A percentile compares a stretch with the other conserved stretches of the same genome.
These are phyloP conservation scores for Exophiala aquamarina DNA, from an alignment of 2,329 filamentous ascomycete genomes.

Conservation along the genomic window DNA sequence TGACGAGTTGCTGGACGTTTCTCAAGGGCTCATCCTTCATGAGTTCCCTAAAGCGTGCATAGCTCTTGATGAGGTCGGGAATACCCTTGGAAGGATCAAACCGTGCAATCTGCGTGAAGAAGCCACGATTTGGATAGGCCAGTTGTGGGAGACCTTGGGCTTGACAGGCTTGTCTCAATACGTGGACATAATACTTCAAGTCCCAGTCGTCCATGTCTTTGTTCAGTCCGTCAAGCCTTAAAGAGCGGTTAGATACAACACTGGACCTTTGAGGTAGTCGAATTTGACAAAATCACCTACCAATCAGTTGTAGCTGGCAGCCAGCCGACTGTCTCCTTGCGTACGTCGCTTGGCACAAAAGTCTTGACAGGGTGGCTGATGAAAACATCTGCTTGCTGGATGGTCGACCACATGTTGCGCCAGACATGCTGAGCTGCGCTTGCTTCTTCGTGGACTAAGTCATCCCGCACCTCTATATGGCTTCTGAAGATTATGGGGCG, in stretches of 20 bases:
- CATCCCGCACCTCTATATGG: conserved; percentile 78
- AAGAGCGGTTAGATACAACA: too few species aligned
- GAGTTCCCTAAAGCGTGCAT: conserved; percentile 68
- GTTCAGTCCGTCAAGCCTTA: conserved; percentile 74
- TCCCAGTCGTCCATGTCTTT: conserved; percentile 72
- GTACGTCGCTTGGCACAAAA: conserved; percentile 71
- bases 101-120: conserved; percentile 77
- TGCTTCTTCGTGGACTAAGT: conserved; percentile 63
- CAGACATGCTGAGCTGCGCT: conserved; percentile 73
- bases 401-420: conserved; percentile 72
- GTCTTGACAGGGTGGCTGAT: conserved; percentile 76
- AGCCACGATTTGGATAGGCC: conserved; percentile 61
- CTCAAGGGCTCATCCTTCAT: conserved; percentile 50
- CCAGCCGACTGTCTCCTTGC: conserved; percentile 67
- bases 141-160: conserved; percentile 52
- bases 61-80: conserved; percentile 72
- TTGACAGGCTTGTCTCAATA: conserved; percentile 66
- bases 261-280: too few species aligned
- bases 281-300: conserved; percentile 37
- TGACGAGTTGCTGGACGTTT: conserved; percentile 68
- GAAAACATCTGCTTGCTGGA: conserved; percentile 72
- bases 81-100: conserved; percentile 86
- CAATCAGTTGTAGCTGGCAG: conserved; percentile 81
- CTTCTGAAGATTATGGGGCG: conserved; percentile 77
- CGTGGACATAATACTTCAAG: conserved; percentile 68